Conservation (phyloP, 225 moss, liverwort and hornwort species). For the Anthoceros angustus region DNA sequence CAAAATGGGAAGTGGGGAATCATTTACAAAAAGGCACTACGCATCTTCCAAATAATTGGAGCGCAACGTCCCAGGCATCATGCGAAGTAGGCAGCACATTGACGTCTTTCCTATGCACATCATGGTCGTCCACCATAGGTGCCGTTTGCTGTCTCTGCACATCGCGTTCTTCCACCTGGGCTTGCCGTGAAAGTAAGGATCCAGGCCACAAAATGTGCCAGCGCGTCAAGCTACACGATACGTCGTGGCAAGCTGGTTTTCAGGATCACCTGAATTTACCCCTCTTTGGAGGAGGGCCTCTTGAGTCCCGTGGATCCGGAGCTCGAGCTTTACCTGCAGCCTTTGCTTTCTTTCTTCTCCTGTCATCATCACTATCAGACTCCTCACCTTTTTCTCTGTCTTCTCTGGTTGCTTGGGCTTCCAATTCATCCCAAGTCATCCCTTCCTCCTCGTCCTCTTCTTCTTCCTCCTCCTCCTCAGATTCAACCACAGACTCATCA, state of each 20-base stretch:
- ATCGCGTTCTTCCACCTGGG: too few relatives aligned
- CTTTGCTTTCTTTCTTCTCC: conserved; percentile 63
- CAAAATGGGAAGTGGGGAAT: too few relatives aligned
- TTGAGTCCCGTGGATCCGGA: conserved; percentile 45
- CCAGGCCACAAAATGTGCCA: too few relatives aligned
- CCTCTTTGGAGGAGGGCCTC: conserved; percentile 11
- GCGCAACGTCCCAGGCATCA: too few relatives aligned
- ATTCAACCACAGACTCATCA: conserved; percentile 94
- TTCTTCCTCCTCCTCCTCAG: conserved; percentile 93
- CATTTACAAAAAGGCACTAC: too few relatives aligned
- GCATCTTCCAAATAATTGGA: too few relatives aligned
- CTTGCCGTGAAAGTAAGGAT: too few relatives aligned
- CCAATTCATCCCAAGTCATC: conserved; percentile 92
- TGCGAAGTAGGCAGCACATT: too few relatives aligned
- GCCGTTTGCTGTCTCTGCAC: too few relatives aligned
- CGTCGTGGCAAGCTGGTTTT: not conserved
- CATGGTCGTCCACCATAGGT: too few relatives aligned
- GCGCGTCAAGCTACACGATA: too few relatives aligned
- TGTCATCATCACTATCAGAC: conserved; percentile 92
- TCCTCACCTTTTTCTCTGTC: conserved; percentile 90
- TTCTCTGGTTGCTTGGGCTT: conserved; percentile 79
- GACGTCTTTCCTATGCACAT: too few relatives aligned
- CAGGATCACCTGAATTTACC: conserved; percentile 4
- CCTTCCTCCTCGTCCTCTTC: conserved; percentile 96
- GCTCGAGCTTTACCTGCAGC: conserved; percentile 59